Evolutionary conservation across 2,329 filamentous ascomycete species (phyloP).

Genomic region (Exophiala aquamarina): DNA sequence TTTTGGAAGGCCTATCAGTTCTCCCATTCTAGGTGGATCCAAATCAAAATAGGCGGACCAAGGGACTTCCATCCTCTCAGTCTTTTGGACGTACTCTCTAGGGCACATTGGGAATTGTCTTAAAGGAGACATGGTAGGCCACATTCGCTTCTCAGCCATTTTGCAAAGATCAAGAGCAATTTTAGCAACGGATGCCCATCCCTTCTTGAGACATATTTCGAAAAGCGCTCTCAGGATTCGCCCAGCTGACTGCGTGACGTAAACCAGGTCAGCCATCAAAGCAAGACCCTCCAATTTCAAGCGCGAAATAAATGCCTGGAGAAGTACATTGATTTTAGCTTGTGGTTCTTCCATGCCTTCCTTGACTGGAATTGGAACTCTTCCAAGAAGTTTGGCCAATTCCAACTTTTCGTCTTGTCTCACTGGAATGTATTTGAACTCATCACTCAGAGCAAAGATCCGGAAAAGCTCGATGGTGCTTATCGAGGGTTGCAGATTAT

Average conservation of each 20-base stretch:
- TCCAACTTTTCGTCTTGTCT: conserved; percentile 97
- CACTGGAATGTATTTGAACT: conserved; percentile 99
- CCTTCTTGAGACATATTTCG: conserved; percentile 95
- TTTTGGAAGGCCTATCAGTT: conserved; percentile 86
- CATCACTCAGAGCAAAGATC: conserved; percentile 90
- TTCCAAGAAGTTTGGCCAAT: conserved; percentile 82
- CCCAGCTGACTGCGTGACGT: conserved; percentile 95
- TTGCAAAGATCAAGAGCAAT: conserved; percentile 93
- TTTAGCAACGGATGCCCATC: conserved; percentile 91
- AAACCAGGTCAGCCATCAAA: conserved; percentile 97
- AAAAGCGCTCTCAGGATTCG: conserved; percentile 95
- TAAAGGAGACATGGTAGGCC: conserved; percentile 96
- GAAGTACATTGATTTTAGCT: conserved; percentile 94
- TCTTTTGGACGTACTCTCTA: conserved; percentile 83
- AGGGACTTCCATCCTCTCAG: conserved; percentile 89
- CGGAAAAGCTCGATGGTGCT: conserved; percentile 95
- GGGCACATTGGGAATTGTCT: conserved; percentile 85
- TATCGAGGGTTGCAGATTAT: conserved; percentile 88
- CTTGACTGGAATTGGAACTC: conserved; percentile 94
- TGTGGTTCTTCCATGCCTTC: conserved; percentile 96
- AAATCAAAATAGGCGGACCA: conserved; percentile 95
- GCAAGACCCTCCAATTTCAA: conserved; percentile 92
- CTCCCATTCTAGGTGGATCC: conserved; percentile 93
- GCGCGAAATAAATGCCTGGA: conserved; percentile 94
- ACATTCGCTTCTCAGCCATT: conserved; percentile 99